Percentiles rank a stretch among this genome's conserved stretches.
Evolutionary conservation across 2,329 filamentous ascomycete species (phyloP).

Genomic region (Conoideocrella luteorostrata): DNA sequence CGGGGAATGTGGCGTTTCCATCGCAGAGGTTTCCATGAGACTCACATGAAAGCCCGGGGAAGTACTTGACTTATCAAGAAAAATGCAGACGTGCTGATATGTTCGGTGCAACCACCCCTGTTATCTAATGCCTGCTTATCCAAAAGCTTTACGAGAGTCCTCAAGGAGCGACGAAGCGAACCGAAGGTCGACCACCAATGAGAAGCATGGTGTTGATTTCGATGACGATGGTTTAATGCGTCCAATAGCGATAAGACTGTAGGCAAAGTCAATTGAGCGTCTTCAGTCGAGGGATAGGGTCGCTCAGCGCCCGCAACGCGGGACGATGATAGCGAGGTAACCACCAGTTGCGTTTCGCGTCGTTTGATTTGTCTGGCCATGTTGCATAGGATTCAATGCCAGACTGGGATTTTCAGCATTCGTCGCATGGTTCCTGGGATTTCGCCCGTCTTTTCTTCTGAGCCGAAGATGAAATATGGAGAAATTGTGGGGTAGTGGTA

Average conservation of each 20-base stretch:
- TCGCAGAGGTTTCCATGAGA: no score
- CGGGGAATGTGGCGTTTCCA: no score
- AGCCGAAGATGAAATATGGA: no score
- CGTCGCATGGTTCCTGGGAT: neutral
- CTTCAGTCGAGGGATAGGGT: constrained; percentile 9
- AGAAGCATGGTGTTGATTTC: constrained; percentile 78
- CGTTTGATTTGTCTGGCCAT: neutral
- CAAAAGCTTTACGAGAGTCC: constrained; percentile 38
- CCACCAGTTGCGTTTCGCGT: neutral
- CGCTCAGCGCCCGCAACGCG: neutral
- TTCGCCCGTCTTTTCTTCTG: no score
- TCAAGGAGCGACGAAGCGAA: constrained; percentile 61
- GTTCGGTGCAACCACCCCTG: constrained; percentile 3
- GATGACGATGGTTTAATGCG: constrained; percentile 74
- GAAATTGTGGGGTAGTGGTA: no score
- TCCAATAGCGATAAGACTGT: constrained; percentile 53
- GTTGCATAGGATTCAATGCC: neutral
- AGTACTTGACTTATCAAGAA: constrained; percentile 26
- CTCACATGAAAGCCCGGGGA: constrained; percentile 30
- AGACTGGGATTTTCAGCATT: neutral
- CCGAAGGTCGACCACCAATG: constrained; percentile 76
- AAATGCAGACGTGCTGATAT: constrained; percentile 16
- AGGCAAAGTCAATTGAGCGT: constrained; percentile 25
- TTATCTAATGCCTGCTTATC: neutral
- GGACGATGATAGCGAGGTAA: neutral